These are phyloP conservation scores for Meyerozyma smithsonii DNA, from an alignment of 1,139 yeast species.

Conservation along the genomic window DNA sequence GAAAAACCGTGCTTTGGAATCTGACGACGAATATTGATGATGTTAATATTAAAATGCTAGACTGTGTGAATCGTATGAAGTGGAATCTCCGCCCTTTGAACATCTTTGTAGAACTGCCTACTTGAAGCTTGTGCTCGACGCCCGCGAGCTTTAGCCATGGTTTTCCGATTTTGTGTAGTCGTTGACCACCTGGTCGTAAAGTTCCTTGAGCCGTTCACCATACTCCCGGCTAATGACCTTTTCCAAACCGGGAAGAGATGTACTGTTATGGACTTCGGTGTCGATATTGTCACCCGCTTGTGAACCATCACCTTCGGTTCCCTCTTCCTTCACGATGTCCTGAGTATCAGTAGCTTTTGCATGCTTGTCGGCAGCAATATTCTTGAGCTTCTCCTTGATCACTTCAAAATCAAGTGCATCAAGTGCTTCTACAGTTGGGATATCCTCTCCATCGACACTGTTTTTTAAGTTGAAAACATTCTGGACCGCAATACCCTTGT, in stretches of 20 bases:
- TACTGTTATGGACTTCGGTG: too few relatives aligned
- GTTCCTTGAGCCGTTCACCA: constrained; percentile 34
- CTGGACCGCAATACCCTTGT: constrained; percentile 47
- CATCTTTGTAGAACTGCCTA: not conserved
- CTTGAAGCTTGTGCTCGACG: not conserved
- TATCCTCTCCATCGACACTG: constrained; percentile 4
- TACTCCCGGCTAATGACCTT: constrained; percentile 10
- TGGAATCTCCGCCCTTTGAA: not conserved
- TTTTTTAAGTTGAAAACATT: constrained; percentile 38
- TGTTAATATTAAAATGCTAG: not conserved
- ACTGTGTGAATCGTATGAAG: not conserved
- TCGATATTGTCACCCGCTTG: too few relatives aligned
- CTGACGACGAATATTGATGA: constrained; percentile 10
- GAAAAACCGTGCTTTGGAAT: constrained; percentile 6
- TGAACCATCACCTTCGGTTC: not conserved
- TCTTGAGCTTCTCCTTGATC: constrained; percentile 2
- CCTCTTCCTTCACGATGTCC: constrained; percentile 1
- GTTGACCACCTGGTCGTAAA: constrained; percentile 49
- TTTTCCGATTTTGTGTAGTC: constrained; percentile 23
- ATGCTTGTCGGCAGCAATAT: constrained; percentile 2
- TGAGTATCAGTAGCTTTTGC: constrained; percentile 10
- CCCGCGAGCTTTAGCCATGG: not conserved
- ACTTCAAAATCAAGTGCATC: constrained; percentile 4
- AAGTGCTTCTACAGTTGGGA: constrained; percentile 5
- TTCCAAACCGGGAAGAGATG: constrained; percentile 6